Conservation (phyloP, 306 rosid genomes). For the Gillenia trifoliata region DNA sequence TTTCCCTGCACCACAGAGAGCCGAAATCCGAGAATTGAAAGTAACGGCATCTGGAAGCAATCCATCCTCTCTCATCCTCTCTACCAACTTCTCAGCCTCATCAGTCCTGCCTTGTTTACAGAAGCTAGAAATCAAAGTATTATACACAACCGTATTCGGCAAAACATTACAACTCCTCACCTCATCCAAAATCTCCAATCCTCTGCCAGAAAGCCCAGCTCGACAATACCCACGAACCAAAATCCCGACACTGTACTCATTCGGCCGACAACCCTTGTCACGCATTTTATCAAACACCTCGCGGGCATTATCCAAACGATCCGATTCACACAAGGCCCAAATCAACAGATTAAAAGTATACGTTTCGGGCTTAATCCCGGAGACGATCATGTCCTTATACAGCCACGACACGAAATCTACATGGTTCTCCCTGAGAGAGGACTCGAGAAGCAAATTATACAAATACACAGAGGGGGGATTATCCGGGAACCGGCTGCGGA, state of each 20-base stretch:
- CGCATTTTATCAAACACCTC: conserved; percentile 79
- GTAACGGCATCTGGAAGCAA: conserved; percentile 70
- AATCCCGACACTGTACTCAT: conserved; percentile 65
- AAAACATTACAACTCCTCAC: conserved; percentile 13
- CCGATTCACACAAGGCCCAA: conserved; percentile 44
- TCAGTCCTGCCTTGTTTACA: conserved; percentile 54
- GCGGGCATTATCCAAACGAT: conserved; percentile 49
- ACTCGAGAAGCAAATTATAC: conserved; percentile 62
- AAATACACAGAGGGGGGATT: conserved; percentile 39
- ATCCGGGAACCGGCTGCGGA: conserved; percentile 51
- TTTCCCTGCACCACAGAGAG: conserved; percentile 67
- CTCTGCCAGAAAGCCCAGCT: conserved; percentile 39
- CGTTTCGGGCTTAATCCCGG: conserved; percentile 59
- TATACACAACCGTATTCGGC: conserved; percentile 58
- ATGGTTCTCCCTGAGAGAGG: conserved; percentile 32
- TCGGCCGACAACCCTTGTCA: conserved; percentile 66
- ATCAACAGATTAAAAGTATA: conserved; percentile 75
- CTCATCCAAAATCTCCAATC: conserved; percentile 46
- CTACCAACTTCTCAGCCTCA: conserved; percentile 78
- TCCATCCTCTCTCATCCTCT: conserved; percentile 64
- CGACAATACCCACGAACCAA: conserved; percentile 82
- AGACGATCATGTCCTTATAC: conserved; percentile 68
- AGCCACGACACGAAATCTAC: conserved; percentile 49
- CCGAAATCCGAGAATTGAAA: conserved; percentile 85
- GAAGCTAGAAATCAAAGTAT: conserved; percentile 73